phyloP scores from a whole-genome alignment of 192 early-diverging fungal genomes.

The Jimgerdemannia flammicorona region DNA sequence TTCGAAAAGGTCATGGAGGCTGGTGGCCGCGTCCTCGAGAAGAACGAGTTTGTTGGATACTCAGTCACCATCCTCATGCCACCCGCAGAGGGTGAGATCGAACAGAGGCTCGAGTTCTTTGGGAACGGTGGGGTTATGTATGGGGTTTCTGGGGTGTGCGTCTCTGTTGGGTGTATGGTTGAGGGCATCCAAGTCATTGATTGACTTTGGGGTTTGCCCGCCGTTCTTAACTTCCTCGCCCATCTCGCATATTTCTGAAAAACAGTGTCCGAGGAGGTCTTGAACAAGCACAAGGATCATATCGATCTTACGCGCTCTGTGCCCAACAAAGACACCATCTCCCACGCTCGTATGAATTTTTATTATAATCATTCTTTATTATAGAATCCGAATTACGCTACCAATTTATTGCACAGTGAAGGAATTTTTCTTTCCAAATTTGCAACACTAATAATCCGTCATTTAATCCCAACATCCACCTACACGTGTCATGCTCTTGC shows the following conservation, averaged over 20 bases:
- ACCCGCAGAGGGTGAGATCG: not conserved
- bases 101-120: not conserved
- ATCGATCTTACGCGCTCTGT: not conserved
- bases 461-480: too few species aligned
- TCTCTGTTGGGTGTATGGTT: not conserved
- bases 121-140: not conserved
- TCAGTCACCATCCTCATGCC: not conserved
- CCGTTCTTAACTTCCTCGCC: not conserved
- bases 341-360: not conserved
- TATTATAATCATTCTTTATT: not conserved
- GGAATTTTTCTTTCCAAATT: too few species aligned
- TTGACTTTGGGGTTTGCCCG: not conserved
- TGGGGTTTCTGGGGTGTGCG: too few species aligned
- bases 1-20: conserved; percentile 3
- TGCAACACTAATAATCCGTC: too few species aligned
- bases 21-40: not conserved
- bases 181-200: too few species aligned
- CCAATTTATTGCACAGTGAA: too few species aligned
- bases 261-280: not conserved
- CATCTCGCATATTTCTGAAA: not conserved
- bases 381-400: too few species aligned
- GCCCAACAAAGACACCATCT: not conserved
- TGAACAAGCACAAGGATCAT: not conserved
- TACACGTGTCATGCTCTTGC: too few species aligned
- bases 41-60: not conserved